These are phyloP conservation scores for Rhizomucor pusillus DNA, from an alignment of 371 early-diverging fungal species.

Conservation along the genomic window DNA sequence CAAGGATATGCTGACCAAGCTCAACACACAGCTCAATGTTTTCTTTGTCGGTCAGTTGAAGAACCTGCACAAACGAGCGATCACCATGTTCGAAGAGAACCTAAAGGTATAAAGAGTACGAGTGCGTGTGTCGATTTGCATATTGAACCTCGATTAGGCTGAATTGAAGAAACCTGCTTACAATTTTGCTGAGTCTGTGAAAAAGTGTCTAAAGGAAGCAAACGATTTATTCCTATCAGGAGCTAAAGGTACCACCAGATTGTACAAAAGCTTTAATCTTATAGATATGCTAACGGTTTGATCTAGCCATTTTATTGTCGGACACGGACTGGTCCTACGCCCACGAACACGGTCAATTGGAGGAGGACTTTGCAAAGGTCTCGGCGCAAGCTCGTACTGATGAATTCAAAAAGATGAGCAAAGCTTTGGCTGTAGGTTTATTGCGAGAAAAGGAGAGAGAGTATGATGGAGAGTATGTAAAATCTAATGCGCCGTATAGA, in stretches of 20 bases:
- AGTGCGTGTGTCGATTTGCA: constrained; percentile 3
- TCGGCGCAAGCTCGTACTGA: constrained; percentile 66
- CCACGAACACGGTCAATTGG: constrained; percentile 63
- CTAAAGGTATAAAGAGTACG: constrained; percentile 18
- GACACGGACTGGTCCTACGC: constrained; percentile 80
- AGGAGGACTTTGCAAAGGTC: constrained; percentile 64
- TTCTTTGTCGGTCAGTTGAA: constrained; percentile 84
- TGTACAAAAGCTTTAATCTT: not conserved
- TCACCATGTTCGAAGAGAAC: constrained; percentile 57
- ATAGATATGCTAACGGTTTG: too few relatives aligned
- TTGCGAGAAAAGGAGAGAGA: not conserved
- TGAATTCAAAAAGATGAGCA: constrained; percentile 79
- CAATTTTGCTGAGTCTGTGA: constrained; percentile 57
- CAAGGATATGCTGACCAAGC: constrained; percentile 69
- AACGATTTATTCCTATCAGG: constrained; percentile 31
- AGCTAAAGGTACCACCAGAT: constrained; percentile 29
- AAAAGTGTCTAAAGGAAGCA: constrained; percentile 40
- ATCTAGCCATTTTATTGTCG: constrained; percentile 46
- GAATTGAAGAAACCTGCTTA: constrained; percentile 44
- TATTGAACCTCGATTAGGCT: constrained; percentile 14
- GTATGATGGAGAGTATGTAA: not conserved
- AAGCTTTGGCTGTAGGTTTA: constrained; percentile 48
- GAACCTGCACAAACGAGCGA: constrained; percentile 75
- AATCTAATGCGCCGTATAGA: constrained; percentile 25
- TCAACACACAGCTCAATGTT: constrained; percentile 75